phyloP scores from a whole-genome alignment of 768 basidiomycete species.

The Cantharellus anzutake region DNA sequence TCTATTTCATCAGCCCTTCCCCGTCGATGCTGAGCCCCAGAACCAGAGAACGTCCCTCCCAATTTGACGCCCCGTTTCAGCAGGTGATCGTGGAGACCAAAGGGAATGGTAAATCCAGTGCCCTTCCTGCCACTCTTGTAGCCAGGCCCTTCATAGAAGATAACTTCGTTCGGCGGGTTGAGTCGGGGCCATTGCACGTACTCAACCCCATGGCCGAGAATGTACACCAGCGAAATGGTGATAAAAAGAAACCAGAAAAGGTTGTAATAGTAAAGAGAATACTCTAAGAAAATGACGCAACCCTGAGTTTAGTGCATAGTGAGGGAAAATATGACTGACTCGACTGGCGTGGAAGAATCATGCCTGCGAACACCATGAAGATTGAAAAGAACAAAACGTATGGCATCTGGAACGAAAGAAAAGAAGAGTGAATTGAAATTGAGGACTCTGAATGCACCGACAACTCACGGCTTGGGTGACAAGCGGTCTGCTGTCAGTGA shows the following conservation, averaged over 20 bases:
- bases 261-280: slow-evolving; percentile 72
- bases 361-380: slow-evolving; percentile 74
- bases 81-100: slow-evolving; percentile 18
- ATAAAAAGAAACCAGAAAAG: slow-evolving; percentile 59
- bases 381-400: slow-evolving; percentile 60
- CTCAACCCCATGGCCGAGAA: slow-evolving; percentile 71
- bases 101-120: slow-evolving; percentile 33
- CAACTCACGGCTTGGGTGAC: slow-evolving; percentile 58
- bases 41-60: slow-evolving; percentile 14
- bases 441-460: not conserved
- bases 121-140: slow-evolving; percentile 62
- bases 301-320: not conserved
- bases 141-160: slow-evolving; percentile 81
- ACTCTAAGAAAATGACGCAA: slow-evolving; percentile 32
- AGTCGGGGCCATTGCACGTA: slow-evolving; percentile 93
- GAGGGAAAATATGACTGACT: slow-evolving; percentile 29
- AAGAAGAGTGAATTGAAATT: not conserved
- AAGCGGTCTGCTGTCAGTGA: slow-evolving; percentile 67
- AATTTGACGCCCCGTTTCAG: slow-evolving; percentile 22
- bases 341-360: slow-evolving; percentile 73
- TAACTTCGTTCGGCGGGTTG: slow-evolving; percentile 50
- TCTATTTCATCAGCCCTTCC: slow-evolving; percentile 51
- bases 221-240: slow-evolving; percentile 43
- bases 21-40: not conserved
- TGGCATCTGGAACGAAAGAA: slow-evolving; percentile 41